phyloP scores from a whole-genome alignment of 2,329 filamentous ascomycete genomes.

The Claviceps pazoutovae region DNA sequence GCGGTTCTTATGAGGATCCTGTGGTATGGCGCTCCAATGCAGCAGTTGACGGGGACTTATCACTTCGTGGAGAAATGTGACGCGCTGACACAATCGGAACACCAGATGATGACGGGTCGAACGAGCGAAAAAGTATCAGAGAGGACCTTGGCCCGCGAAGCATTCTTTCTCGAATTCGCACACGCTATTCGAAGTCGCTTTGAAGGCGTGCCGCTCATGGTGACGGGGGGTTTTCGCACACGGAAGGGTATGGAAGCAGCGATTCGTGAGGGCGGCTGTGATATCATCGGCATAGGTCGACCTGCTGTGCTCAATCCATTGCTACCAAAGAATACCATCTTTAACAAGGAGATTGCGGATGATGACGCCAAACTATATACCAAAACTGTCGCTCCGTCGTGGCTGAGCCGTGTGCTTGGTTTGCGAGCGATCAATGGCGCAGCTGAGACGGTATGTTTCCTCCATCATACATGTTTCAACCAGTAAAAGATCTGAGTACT shows the following conservation, averaged over 20 bases:
- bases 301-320: constrained; percentile 24
- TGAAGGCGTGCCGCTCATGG: constrained; percentile 32
- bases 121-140: neutral
- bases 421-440: constrained; percentile 6
- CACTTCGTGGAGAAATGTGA: neutral
- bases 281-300: constrained; percentile 26
- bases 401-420: constrained; percentile 12
- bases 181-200: constrained; percentile 32
- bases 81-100: neutral
- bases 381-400: constrained; percentile 12
- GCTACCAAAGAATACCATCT: constrained; percentile 21
- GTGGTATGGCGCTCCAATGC: constrained; percentile 16
- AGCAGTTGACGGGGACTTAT: neutral
- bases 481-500: neutral
- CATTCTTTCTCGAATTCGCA: constrained; percentile 56
- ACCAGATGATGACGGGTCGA: constrained; percentile 3
- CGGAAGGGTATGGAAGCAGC: constrained; percentile 27
- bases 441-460: constrained; percentile 8
- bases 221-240: constrained; percentile 50
- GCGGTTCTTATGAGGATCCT: constrained; percentile 45
- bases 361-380: constrained; percentile 19
- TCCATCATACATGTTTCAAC: neutral
- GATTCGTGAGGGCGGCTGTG: constrained; percentile 23
- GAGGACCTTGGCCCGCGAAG: constrained; percentile 40
- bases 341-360: constrained; percentile 21